Conservation (phyloP, 2,329 filamentous ascomycete species). For the Pyricularia sp. region DNA sequence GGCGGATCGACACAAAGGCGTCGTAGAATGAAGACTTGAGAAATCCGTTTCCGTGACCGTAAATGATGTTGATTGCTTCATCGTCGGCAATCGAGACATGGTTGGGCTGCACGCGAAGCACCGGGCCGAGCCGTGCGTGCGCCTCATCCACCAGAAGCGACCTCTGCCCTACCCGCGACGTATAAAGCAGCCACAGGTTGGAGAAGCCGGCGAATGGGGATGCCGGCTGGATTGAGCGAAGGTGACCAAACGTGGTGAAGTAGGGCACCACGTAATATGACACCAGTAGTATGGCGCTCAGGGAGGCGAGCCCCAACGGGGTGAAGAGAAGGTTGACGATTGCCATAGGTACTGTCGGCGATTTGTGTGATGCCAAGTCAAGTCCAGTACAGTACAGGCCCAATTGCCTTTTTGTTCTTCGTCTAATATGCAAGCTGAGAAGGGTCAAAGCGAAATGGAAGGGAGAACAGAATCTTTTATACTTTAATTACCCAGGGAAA, state of each 20-base stretch:
- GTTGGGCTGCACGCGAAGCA: slow-evolving; percentile 76
- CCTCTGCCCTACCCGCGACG: slow-evolving; percentile 55
- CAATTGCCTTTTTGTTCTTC: not conserved
- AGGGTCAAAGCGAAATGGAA: not conserved
- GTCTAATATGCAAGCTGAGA: not conserved
- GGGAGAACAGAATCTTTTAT: not conserved
- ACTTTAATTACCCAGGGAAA: not conserved
- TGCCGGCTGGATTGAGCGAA: slow-evolving; percentile 44
- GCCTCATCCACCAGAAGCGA: slow-evolving; percentile 57
- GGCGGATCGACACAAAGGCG: slow-evolving; percentile 77
- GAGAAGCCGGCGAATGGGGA: slow-evolving; percentile 58
- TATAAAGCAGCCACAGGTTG: slow-evolving; percentile 70
- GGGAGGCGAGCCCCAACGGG: slow-evolving; percentile 34
- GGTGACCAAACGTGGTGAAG: slow-evolving; percentile 40
- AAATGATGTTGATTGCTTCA: slow-evolving; percentile 65
- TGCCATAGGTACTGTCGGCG: slow-evolving; percentile 1
- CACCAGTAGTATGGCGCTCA: slow-evolving; percentile 38
- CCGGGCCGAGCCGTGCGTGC: slow-evolving; percentile 67
- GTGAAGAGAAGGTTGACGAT: slow-evolving; percentile 22
- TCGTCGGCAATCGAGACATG: slow-evolving; percentile 78
- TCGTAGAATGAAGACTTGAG: slow-evolving; percentile 77
- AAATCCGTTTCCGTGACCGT: slow-evolving; percentile 72
- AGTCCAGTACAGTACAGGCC: not conserved
- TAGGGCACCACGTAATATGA: slow-evolving; percentile 52
- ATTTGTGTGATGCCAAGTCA: not conserved